A percentile compares a stretch with the other conserved stretches of the same genome.
phyloP scores from a whole-genome alignment of 2,329 filamentous ascomycete genomes.

The Diaporthe australafricana region DNA sequence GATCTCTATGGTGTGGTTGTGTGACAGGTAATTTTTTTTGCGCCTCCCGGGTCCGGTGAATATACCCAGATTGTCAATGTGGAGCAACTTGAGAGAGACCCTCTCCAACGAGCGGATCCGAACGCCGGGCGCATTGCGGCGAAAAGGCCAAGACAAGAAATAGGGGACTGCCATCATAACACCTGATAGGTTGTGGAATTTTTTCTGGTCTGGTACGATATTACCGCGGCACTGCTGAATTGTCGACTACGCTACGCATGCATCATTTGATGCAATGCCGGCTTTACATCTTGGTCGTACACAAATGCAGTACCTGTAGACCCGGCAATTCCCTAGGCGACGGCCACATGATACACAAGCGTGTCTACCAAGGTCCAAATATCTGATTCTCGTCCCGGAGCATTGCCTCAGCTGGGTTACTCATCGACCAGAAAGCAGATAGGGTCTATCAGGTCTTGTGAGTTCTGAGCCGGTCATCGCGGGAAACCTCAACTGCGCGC shows the following conservation, averaged over 20 bases:
- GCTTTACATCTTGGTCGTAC: not conserved
- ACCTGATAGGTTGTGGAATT: constrained; percentile 13
- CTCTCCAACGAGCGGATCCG: not conserved
- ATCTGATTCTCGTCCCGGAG: not conserved
- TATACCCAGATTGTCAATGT: constrained; percentile 29
- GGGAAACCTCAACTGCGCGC: not conserved
- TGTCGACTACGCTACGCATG: not conserved
- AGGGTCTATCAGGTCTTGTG: not conserved
- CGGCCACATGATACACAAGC: constrained; percentile 14
- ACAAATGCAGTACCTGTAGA: no score
- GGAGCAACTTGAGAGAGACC: not conserved
- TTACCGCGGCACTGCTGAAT: not conserved
- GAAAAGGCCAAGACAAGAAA: constrained; percentile 13
- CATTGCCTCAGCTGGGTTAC: not conserved
- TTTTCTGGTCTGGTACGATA: constrained; percentile 18
- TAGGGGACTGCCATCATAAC: constrained; percentile 8
- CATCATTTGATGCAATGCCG: not conserved
- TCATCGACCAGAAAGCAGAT: not conserved
- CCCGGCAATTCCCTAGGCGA: not conserved
- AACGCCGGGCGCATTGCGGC: constrained; percentile 9
- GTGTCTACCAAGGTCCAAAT: not conserved
- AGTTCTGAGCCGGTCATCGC: not conserved
- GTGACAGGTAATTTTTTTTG: not conserved
- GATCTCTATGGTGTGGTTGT: constrained; percentile 3
- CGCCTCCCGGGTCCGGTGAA: constrained; percentile 15